Evolutionary conservation across 768 basidiomycete genomes (phyloP), one percentile per base, ranked within the genome.

Genomic region (Phlebiopsis flavidoalba): DNA sequence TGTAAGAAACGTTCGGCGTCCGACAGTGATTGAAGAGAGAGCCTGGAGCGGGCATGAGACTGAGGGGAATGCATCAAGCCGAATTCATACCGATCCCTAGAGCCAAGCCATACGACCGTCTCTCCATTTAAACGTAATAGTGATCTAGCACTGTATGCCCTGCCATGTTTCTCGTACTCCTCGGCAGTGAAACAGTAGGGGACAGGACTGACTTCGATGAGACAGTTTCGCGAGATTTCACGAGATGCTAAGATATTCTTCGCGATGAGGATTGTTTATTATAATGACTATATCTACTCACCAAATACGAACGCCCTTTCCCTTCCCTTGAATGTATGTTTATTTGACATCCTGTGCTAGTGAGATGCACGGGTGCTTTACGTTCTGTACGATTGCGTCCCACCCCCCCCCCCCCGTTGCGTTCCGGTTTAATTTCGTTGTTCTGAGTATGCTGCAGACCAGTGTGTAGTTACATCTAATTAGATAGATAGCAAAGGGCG

Each of bases 201-300:
- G 19, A 93, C 91, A 1, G 95, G 95, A 63, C 89, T 89, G 65
- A 86, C 82, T 72, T 97, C 95, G 62, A 98, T 70, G n/a, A 89
- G 65, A 0, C 88, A 87, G 12, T 82, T 78, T 11, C 79, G 73
- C 19, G 86, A 78, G 61, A 94, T 85, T 35, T 66, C 64, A 17
- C 74, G 74, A 8, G 81, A 76, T 21, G 90, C 84, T 84, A 60
- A 36, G 48, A 15, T 3, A 37, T 52, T 61, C 37, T 56, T 37
- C 46, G 24, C 49, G 35, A 15, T 5, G 47, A 3, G 1, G 14
- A 12, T 40, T 36, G 35, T 40, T 0, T 11, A 24, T 51, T 0
- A 14, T 21, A n/a, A 37, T 43, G 10, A 43, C 3, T 8, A 17
- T 3, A 43, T 3, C 3, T 21, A 21, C 26, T 66, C 45, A 89